Percentiles rank a stretch among this genome's conserved stretches.
Evolutionary conservation across 441 rosid species (phyloP).

Genomic region (Geranium incanum): DNA sequence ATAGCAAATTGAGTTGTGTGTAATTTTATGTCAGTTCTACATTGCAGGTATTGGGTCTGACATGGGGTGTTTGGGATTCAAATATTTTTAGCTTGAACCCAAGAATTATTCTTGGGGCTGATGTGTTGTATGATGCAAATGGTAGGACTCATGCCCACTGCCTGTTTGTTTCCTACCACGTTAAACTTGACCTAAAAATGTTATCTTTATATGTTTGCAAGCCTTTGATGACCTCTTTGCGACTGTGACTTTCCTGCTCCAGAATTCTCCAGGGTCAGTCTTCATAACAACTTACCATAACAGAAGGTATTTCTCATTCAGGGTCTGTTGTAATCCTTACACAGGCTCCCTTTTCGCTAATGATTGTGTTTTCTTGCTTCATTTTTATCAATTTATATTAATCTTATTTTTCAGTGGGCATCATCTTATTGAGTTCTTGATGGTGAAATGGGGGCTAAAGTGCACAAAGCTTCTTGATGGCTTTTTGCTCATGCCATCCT

Average conservation of each 20-base stretch:
- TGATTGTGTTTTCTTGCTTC: slow-evolving; percentile 1
- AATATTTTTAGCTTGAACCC: slow-evolving; percentile 48
- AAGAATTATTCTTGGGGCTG: slow-evolving; percentile 72
- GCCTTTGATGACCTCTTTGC: slow-evolving; percentile 83
- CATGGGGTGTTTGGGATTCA: slow-evolving; percentile 87
- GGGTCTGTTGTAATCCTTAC: slow-evolving; percentile 6
- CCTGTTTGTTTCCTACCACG: not conserved
- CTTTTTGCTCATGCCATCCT: slow-evolving; percentile 65
- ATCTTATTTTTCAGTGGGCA: slow-evolving; percentile 49
- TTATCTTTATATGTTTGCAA: slow-evolving; percentile 22
- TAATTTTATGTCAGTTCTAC: slow-evolving; percentile 4
- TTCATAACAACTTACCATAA: slow-evolving; percentile 82
- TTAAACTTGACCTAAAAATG: slow-evolving; percentile 12
- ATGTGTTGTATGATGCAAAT: slow-evolving; percentile 63
- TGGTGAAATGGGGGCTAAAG: slow-evolving; percentile 79
- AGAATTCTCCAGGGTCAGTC: slow-evolving; percentile 54
- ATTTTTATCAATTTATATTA: not conserved
- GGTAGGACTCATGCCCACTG: slow-evolving; percentile 33
- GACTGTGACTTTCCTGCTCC: slow-evolving; percentile 63
- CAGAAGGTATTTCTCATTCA: slow-evolving; percentile 43
- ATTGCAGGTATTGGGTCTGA: slow-evolving; percentile 55
- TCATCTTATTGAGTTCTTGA: slow-evolving; percentile 76
- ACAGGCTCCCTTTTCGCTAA: not conserved
- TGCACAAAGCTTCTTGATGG: slow-evolving; percentile 65
- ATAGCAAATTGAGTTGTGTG: not conserved